Percentiles rank a stretch among this genome's conserved stretches.
phyloP scores from a whole-genome alignment of 208 protist genomes.

The Kentomonas sorsogonicus region DNA sequence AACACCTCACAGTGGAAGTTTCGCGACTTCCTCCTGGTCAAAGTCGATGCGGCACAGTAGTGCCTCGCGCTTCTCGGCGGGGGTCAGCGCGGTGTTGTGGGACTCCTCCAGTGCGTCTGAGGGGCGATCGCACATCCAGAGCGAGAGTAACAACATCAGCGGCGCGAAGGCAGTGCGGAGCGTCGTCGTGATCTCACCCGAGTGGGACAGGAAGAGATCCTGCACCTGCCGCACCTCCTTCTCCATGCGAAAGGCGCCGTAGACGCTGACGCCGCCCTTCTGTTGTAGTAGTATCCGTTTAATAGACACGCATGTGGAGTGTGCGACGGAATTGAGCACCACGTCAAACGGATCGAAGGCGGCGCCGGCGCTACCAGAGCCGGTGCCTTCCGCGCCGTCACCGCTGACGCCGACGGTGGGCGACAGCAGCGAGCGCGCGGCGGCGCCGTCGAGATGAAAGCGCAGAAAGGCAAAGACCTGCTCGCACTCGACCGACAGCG shows the following conservation, averaged over 20 bases:
- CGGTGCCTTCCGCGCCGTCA: neutral
- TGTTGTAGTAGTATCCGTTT: slow-evolving; percentile 22
- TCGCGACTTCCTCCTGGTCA: slow-evolving; percentile 45
- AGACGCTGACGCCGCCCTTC: slow-evolving; percentile 53
- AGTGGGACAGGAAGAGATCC: slow-evolving; percentile 45
- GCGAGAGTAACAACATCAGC: slow-evolving; percentile 41
- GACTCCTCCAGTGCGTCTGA: slow-evolving; percentile 61
- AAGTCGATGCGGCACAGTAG: slow-evolving; percentile 66
- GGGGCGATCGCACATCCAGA: slow-evolving; percentile 63
- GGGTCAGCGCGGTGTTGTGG: slow-evolving; percentile 49
- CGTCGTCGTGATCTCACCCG: slow-evolving; percentile 42
- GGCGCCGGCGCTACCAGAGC: neutral
- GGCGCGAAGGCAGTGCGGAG: slow-evolving; percentile 47
- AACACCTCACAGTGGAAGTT: slow-evolving; percentile 30
- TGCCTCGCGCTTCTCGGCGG: slow-evolving; percentile 65
- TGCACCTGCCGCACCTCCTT: slow-evolving; percentile 73
- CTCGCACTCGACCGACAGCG: slow-evolving; percentile 35
- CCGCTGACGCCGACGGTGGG: neutral
- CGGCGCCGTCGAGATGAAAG: slow-evolving; percentile 23
- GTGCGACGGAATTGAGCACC: slow-evolving; percentile 40
- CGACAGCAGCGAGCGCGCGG: neutral
- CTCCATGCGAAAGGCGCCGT: slow-evolving; percentile 75
- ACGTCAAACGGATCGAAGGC: slow-evolving; percentile 39
- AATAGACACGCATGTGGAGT: too few relatives aligned
- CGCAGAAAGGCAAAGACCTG: slow-evolving; percentile 22